phyloP scores from a whole-genome alignment of 176 grass and related monocot genomes.

The Carex cristatella region DNA sequence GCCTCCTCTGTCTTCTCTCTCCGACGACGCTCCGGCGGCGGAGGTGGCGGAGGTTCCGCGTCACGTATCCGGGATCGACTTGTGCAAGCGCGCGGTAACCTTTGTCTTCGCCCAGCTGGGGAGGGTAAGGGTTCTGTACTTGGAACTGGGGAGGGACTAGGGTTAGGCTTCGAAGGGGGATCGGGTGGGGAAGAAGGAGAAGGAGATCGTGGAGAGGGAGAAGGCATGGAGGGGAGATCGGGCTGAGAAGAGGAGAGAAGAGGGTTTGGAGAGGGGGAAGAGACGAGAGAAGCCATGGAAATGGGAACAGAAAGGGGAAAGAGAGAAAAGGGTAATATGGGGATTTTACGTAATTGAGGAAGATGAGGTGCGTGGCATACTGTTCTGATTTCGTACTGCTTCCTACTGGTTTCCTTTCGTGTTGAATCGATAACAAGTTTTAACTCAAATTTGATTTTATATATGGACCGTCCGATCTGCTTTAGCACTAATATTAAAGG shows the following conservation, averaged over 20 bases:
- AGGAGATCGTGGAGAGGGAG: slow-evolving; percentile 24
- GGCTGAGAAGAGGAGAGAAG: slow-evolving; percentile 12
- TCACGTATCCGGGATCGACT: slow-evolving; percentile 28
- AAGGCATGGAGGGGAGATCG: slow-evolving; percentile 37
- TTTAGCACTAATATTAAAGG: too few relatives aligned
- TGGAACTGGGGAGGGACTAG: slow-evolving; percentile 1
- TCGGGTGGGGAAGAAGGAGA: slow-evolving; percentile 25
- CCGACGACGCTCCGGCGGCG: slow-evolving; percentile 42
- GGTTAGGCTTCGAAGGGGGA: slow-evolving; percentile 18
- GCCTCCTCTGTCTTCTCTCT: slow-evolving; percentile 27
- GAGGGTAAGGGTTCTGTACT: neutral
- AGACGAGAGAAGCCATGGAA: slow-evolving; percentile 26
- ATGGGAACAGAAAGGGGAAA: slow-evolving; percentile 25
- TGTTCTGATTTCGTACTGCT: neutral
- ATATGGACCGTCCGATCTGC: too few relatives aligned
- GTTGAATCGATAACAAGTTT: neutral
- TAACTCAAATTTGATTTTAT: too few relatives aligned
- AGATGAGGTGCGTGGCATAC: neutral
- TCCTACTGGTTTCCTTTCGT: neutral
- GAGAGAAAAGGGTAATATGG: slow-evolving; percentile 32
- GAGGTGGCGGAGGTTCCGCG: slow-evolving; percentile 31
- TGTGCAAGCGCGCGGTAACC: slow-evolving; percentile 78
- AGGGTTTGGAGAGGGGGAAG: slow-evolving; percentile 12
- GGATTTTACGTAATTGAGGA: slow-evolving; percentile 16
- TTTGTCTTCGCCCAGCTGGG: slow-evolving; percentile 27